Percentiles rank a stretch among this genome's conserved stretches.
phyloP scores from a whole-genome alignment of 345 rosid genomes.

The Arabidopsis arenosa region DNA sequence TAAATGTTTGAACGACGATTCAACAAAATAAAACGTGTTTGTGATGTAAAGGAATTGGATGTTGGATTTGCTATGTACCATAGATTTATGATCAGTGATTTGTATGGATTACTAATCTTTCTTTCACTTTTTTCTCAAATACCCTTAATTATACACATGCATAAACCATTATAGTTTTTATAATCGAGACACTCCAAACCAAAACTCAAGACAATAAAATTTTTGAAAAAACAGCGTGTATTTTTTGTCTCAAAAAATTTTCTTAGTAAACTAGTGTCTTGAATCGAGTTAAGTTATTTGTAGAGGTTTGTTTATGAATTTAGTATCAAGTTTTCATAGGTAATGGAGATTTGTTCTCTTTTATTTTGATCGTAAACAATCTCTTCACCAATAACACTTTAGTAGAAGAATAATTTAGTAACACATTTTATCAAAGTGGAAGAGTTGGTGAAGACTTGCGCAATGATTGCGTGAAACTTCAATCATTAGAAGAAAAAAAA shows the following conservation, averaged over 20 bases:
- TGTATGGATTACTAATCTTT: neutral
- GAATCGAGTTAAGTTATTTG: neutral
- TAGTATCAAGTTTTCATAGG: no score
- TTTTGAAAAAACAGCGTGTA: neutral
- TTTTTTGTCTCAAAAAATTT: neutral
- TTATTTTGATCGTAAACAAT: neutral
- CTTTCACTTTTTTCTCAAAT: neutral
- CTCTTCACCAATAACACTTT: neutral
- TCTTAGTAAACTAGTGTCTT: neutral
- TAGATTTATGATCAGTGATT: neutral
- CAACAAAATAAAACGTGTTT: slow-evolving; percentile 14
- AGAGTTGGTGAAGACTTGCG: slow-evolving; percentile 31
- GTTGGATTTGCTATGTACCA: slow-evolving; percentile 9
- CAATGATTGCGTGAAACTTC: neutral
- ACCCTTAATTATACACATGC: neutral
- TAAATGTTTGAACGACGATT: neutral
- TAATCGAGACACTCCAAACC: neutral
- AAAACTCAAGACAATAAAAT: neutral
- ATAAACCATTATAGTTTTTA: neutral
- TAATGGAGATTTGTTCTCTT: no score
- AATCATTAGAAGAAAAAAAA: neutral
- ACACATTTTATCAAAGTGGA: neutral
- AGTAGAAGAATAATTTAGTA: slow-evolving; percentile 1
- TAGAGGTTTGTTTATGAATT: no score
- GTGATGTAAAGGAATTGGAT: neutral